Evolutionary conservation across 1,284 basidiomycete genomes (phyloP).

Genomic region (Gymnopus androsaceus): DNA sequence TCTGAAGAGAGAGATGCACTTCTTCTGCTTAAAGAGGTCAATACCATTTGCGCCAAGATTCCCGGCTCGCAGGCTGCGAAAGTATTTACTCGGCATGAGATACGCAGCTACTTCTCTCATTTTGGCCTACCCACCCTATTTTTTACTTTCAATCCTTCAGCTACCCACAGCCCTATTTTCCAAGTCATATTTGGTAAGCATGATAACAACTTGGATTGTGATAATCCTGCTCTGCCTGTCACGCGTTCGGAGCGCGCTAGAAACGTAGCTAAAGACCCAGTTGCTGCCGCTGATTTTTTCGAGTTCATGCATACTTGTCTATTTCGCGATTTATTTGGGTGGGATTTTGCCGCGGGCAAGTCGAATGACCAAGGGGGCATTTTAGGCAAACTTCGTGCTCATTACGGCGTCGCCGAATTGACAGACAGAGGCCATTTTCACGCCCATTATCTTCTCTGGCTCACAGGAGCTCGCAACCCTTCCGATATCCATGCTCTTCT

Average conservation of each 20-base stretch:
- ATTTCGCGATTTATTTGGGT: conserved; percentile 25
- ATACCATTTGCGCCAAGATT: conserved; percentile 29
- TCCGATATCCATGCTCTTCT: conserved; percentile 18
- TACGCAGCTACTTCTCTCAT: conserved; percentile 25
- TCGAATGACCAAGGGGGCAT: conserved; percentile 21
- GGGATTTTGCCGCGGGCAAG: conserved; percentile 7
- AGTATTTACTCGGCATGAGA: conserved; percentile 28
- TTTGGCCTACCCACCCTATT: conserved; percentile 31
- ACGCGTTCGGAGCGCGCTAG: conserved; percentile 10
- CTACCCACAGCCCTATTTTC: conserved; percentile 31
- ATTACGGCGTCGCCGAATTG: conserved; percentile 32
- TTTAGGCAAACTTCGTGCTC: conserved; percentile 28
- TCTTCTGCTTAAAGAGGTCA: conserved; percentile 27
- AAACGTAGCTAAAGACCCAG: conserved; percentile 28
- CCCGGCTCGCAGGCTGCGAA: conserved; percentile 31
- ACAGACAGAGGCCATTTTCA: conserved; percentile 33
- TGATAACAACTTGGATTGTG: conserved; percentile 23
- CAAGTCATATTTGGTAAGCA: conserved; percentile 28
- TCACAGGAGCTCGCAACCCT: conserved; percentile 27
- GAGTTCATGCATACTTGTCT: conserved; percentile 31
- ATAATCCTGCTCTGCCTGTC: conserved; percentile 8
- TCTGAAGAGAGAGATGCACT: conserved; percentile 17
- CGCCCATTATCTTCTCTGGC: conserved; percentile 35
- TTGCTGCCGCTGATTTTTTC: conserved; percentile 30
- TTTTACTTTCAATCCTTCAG: conserved; percentile 34